Evolutionary conservation across 2,329 filamentous ascomycete genomes (phyloP).

Genomic region (Westerdykella aurantiaca): DNA sequence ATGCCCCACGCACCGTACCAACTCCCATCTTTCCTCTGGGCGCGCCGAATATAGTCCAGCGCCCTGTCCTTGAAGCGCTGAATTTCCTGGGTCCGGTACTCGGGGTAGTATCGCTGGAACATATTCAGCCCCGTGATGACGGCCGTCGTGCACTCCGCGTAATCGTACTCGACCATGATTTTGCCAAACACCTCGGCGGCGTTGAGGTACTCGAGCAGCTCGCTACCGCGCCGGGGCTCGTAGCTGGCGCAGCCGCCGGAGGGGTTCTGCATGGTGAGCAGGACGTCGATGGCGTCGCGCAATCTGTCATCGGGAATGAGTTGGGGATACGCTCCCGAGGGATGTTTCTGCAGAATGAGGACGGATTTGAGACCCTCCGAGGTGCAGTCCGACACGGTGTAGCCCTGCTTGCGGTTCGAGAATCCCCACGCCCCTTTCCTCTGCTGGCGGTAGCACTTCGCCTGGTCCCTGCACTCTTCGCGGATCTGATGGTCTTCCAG

Average conservation of each 20-base stretch:
- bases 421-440: conserved; percentile 96
- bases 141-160: conserved; percentile 95
- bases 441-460: conserved; percentile 78
- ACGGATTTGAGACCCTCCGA: conserved; percentile 85
- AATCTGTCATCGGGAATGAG: conserved; percentile 72
- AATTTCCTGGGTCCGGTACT: conserved; percentile 74
- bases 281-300: conserved; percentile 81
- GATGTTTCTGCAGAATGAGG: conserved; percentile 73
- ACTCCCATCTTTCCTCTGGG: conserved; percentile 74
- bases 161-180: conserved; percentile 99
- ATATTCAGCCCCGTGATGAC: conserved; percentile 81
- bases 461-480: conserved; percentile 72
- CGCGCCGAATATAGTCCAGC: conserved; percentile 73
- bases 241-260: conserved; percentile 87
- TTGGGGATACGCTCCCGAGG: conserved; percentile 58
- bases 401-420: conserved; percentile 86
- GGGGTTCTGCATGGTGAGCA: conserved; percentile 84
- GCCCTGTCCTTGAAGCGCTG: conserved; percentile 64
- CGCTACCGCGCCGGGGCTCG: conserved; percentile 72
- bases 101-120: conserved; percentile 74
- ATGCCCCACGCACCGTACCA: conserved; percentile 99
- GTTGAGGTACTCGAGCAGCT: conserved; percentile 78
- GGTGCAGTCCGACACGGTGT: conserved; percentile 91
- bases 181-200: conserved; percentile 92
- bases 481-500: conserved; percentile 87